Base-by-base conservation (phyloP, 768 basidiomycete species). In the Aureoboletus auriporus region DNA sequence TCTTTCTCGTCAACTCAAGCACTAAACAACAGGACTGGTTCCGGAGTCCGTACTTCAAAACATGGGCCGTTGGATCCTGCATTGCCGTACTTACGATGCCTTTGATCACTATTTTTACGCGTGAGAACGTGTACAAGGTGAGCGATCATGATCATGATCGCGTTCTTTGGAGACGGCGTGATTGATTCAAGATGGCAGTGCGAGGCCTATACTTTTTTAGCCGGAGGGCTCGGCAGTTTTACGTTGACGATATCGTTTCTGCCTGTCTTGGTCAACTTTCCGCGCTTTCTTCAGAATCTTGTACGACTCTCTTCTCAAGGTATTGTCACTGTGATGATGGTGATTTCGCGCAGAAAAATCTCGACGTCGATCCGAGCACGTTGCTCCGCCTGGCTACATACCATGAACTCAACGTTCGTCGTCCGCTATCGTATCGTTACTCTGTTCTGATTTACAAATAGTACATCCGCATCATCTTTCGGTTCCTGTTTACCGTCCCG, bases 321-420 rank as follows among this genome's bases (percentile, higher is more conserved):
- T 7, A 8, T 48, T 20, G 33, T 23, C 6, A 34, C n/a, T 8
- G 17, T 37, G 35, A 14, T 17, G 16, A 38, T 6, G 20, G 20
- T n/a, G 39, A 1, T 39, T 9, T n/a, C 39, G 46, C 8, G 45
- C 50, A 89, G 85, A 76, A 75, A 59, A 56, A 55, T 13, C 77
- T 84, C 60, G 79, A 78, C 8, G 83, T 88, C 8, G 89, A 91
- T 44, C 73, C 57, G 14, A 71, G 57, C 28, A 88, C 84, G 3
- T 73, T 91, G 40, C 75, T 87, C 17, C 80, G 88, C 17, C 67
- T 93, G 42, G 83, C 83, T 31, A 90, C 84, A 53, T 92, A 88
- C 60, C 84, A 87, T 35, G 87, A 92, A 58, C 67, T 91, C 35
- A 93, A 93, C 55, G 89, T 91, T 53, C 31, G 87, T 68, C 6